A percentile compares a stretch with the other conserved stretches of the same genome.
phyloP scores from a whole-genome alignment of 129 eudicot genomes.

The Escallonia rubra region DNA sequence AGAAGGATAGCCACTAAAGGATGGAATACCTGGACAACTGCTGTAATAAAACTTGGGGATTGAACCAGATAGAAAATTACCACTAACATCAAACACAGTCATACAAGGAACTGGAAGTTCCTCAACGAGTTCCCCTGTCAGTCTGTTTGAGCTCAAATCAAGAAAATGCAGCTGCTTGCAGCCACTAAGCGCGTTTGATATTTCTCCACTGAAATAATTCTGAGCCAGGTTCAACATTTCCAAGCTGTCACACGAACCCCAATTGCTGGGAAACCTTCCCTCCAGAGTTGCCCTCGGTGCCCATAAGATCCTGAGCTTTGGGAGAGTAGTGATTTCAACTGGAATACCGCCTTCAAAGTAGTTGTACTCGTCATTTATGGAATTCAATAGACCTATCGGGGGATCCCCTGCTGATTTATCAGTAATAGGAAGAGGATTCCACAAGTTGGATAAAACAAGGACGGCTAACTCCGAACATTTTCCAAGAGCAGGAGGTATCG shows the following conservation, averaged over 20 bases:
- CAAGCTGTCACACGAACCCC: constrained; percentile 66
- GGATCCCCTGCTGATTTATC: constrained; percentile 21
- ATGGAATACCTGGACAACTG: constrained; percentile 28
- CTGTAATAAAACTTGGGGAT: constrained; percentile 42
- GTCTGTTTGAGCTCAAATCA: constrained; percentile 68
- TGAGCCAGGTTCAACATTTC: constrained; percentile 74
- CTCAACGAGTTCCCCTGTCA: constrained; percentile 48
- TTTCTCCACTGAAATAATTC: constrained; percentile 50
- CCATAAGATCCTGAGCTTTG: constrained; percentile 72
- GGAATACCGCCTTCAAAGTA: constrained; percentile 65
- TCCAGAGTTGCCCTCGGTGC: constrained; percentile 72
- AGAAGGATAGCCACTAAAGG: not conserved
- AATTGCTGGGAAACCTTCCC: constrained; percentile 55
- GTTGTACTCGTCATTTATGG: constrained; percentile 49
- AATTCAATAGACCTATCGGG: constrained; percentile 13
- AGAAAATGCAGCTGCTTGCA: constrained; percentile 68
- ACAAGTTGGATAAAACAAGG: constrained; percentile 68
- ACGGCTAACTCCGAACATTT: constrained; percentile 57
- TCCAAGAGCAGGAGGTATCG: constrained; percentile 62
- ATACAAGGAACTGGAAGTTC: constrained; percentile 64
- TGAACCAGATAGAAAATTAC: constrained; percentile 55
- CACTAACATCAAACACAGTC: constrained; percentile 66
- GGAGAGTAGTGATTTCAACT: constrained; percentile 38
- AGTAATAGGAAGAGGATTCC: constrained; percentile 49
- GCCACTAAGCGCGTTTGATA: constrained; percentile 30